phyloP scores from a whole-genome alignment of 2,329 filamentous ascomycete genomes.

The Setomelanomma holmii region DNA sequence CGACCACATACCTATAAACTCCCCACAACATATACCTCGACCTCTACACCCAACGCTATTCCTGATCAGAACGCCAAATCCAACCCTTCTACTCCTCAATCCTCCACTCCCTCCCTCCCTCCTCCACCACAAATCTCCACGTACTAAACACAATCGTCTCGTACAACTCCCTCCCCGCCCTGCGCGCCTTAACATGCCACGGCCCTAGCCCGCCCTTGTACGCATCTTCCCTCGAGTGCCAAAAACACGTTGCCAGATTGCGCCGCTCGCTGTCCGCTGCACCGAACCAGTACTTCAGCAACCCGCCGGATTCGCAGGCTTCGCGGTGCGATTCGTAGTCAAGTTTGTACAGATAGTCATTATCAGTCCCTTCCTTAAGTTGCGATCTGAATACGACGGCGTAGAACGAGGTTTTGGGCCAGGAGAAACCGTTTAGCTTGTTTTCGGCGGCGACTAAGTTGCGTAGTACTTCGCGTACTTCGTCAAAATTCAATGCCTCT shows the following conservation, averaged over 20 bases:
- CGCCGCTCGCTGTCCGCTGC: conserved; percentile 70
- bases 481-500: conserved; percentile 78
- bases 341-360: conserved; percentile 71
- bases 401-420: conserved; percentile 74
- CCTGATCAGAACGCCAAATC: no score
- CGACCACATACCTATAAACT: no score
- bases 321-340: conserved; percentile 83
- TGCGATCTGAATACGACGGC: conserved; percentile 83
- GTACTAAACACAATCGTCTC: conserved; percentile 51
- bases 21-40: no score
- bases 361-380: conserved; percentile 71
- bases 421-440: conserved; percentile 48
- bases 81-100: conserved; percentile 39
- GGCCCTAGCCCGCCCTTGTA: conserved; percentile 66
- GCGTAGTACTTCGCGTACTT: conserved; percentile 66
- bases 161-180: conserved; percentile 57
- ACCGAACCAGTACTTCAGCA: conserved; percentile 95
- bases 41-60: no score
- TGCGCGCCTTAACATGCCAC: conserved; percentile 63
- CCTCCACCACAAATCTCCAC: conserved; percentile 66
- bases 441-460: conserved; percentile 53
- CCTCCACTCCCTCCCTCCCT: conserved; percentile 69
- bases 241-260: conserved; percentile 80
- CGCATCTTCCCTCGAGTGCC: conserved; percentile 66
- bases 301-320: conserved; percentile 77